Conservation (phyloP, 208 protist species). For the Trypanosoma lewisi region DNA sequence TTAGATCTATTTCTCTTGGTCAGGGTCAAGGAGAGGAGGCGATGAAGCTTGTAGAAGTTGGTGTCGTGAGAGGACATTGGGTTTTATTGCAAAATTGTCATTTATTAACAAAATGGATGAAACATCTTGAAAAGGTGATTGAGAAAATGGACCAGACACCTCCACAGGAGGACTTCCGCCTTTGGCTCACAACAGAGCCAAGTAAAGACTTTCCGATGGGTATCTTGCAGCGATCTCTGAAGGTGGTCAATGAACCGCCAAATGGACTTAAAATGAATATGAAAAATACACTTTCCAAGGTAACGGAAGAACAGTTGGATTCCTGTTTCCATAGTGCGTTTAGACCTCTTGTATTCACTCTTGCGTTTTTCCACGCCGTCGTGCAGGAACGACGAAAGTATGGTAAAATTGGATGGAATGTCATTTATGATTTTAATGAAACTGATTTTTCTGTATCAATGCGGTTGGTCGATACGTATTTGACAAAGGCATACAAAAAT, state of each 20-base stretch:
- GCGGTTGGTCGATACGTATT: conserved; percentile 95
- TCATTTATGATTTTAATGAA: conserved; percentile 99
- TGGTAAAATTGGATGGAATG: conserved; percentile 99
- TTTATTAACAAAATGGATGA: conserved; percentile 97
- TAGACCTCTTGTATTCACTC: conserved; percentile 96
- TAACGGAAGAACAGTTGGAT: conserved; percentile 94
- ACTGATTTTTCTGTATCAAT: conserved; percentile 98
- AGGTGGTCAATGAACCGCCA: conserved; percentile 99
- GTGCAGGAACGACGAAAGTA: conserved; percentile 98
- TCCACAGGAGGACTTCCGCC: conserved; percentile 96
- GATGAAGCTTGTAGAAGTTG: conserved; percentile 94
- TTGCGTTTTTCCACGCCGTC: conserved; percentile 99
- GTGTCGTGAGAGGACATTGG: conserved; percentile 96
- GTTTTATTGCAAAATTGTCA: conserved; percentile 99
- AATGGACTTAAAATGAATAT: conserved; percentile 99
- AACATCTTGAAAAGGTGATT: conserved; percentile 97
- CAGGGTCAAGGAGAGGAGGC: conserved; percentile 98
- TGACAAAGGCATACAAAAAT: conserved; percentile 96
- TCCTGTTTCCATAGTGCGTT: conserved; percentile 95
- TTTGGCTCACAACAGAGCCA: conserved; percentile 99
- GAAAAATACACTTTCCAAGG: conserved; percentile 95
- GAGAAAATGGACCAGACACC: conserved; percentile 94
- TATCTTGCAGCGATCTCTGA: conserved; percentile 97
- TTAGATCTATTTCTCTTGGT: conserved; percentile 97
- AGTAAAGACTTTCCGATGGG: conserved; percentile 97